Percentiles rank a stretch among this genome's conserved stretches.
phyloP scores from a whole-genome alignment of 345 rosid species.

The Eucalyptus erythrocorys region DNA sequence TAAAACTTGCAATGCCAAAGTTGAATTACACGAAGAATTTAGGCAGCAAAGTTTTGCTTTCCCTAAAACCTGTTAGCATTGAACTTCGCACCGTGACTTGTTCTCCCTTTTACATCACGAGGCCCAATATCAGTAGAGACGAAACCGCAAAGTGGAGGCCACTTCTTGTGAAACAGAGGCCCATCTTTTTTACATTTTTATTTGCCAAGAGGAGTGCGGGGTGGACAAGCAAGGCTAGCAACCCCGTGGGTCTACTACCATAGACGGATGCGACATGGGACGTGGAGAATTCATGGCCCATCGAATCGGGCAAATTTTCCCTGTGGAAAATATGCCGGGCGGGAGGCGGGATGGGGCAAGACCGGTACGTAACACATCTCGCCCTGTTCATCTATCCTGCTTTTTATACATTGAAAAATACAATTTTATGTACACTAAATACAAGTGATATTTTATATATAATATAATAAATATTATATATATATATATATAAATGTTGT shows the following conservation, averaged over 20 bases:
- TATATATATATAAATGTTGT: not conserved
- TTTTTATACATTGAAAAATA: too few species aligned
- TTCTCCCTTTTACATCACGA: not conserved
- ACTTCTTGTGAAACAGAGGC: not conserved
- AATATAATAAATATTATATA: too few species aligned
- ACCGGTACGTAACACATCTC: not conserved
- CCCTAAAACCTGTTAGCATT: not conserved
- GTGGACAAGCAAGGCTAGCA: not conserved
- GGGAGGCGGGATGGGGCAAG: not conserved
- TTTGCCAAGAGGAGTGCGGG: not conserved
- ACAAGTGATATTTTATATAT: not conserved
- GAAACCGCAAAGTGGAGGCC: not conserved
- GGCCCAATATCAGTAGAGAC: not conserved
- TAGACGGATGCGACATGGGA: not conserved
- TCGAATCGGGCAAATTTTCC: not conserved
- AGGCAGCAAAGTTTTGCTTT: not conserved
- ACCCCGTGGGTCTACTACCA: not conserved
- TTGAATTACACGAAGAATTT: too few species aligned
- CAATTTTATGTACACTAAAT: not conserved
- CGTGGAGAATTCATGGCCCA: not conserved
- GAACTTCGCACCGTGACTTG: not conserved
- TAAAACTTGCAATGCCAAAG: not conserved
- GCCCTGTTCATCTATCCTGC: not conserved
- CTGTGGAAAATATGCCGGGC: not conserved
- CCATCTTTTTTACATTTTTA: not conserved